Evolutionary conservation across 495 filamentous ascomycete species (phyloP).

Genomic region (Acidiella bohemica): DNA sequence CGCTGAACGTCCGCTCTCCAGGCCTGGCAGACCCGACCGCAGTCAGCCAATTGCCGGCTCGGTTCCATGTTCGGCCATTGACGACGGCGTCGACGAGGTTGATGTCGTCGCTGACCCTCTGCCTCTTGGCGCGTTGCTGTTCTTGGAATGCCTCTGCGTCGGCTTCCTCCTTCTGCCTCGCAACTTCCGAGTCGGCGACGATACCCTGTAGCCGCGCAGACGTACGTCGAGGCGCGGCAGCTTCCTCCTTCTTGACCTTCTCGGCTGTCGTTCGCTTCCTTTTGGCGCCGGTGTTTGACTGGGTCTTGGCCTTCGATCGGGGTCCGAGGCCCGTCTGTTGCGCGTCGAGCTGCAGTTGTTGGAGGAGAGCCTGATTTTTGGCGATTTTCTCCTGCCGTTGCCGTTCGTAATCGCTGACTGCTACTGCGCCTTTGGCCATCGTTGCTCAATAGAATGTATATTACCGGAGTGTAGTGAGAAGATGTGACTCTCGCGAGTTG

Average conservation of each 20-base stretch:
- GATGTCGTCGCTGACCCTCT: slow-evolving; percentile 57
- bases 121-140: slow-evolving; percentile 53
- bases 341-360: slow-evolving; percentile 34
- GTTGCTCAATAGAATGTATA: background rate
- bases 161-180: slow-evolving; percentile 70
- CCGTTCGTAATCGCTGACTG: slow-evolving; percentile 53
- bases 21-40: slow-evolving; percentile 56
- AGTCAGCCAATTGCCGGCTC: slow-evolving; percentile 39
- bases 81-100: slow-evolving; percentile 66
- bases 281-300: slow-evolving; percentile 24
- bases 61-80: slow-evolving; percentile 49
- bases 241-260: slow-evolving; percentile 37
- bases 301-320: slow-evolving; percentile 22
- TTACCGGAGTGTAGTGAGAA: too few relatives aligned
- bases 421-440: slow-evolving; percentile 15
- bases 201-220: slow-evolving; percentile 55
- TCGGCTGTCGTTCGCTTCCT: slow-evolving; percentile 38
- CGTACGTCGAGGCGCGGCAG: slow-evolving; percentile 40
- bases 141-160: slow-evolving; percentile 48
- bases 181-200: slow-evolving; percentile 54
- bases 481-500: too few relatives aligned
- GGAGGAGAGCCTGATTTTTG: slow-evolving; percentile 54
- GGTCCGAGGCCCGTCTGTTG: slow-evolving; percentile 42
- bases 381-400: slow-evolving; percentile 61
- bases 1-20: slow-evolving; percentile 67